Evolutionary conservation across 1,284 basidiomycete species (phyloP).

Genomic region (Boletus semigastroideus): DNA sequence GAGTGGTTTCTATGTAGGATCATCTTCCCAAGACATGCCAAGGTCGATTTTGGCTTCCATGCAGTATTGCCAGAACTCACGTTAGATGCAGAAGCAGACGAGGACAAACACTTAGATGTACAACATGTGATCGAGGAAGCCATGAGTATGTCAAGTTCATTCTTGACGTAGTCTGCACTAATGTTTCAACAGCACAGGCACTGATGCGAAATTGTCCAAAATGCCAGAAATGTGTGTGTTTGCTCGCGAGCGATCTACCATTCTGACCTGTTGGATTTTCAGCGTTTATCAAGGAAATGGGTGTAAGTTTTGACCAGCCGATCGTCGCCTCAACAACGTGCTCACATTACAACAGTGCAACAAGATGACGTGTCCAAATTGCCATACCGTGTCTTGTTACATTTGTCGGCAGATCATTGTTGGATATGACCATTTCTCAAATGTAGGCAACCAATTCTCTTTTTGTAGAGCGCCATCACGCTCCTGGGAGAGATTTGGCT

Average conservation of each 20-base stretch:
- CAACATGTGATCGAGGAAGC: constrained; percentile 84
- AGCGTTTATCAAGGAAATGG: constrained; percentile 77
- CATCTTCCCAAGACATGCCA: constrained; percentile 87
- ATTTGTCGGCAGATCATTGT: constrained; percentile 67
- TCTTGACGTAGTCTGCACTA: neutral
- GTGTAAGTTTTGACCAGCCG: constrained; percentile 46
- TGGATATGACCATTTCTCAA: constrained; percentile 79
- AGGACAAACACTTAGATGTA: constrained; percentile 69
- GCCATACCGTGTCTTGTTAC: constrained; percentile 73
- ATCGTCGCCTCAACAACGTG: neutral
- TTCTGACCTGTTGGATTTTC: constrained; percentile 3
- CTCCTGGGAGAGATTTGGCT: neutral
- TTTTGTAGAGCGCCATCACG: neutral
- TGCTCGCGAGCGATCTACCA: neutral
- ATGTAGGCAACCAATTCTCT: constrained; percentile 37
- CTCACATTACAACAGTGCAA: constrained; percentile 56
- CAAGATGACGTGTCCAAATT: constrained; percentile 76
- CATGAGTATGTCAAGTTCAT: constrained; percentile 61
- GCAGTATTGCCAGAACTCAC: neutral
- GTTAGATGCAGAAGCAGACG: constrained; percentile 55
- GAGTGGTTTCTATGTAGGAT: constrained; percentile 45
- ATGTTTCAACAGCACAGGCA: constrained; percentile 56
- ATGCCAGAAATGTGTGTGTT: constrained; percentile 61
- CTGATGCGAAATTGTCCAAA: constrained; percentile 84
- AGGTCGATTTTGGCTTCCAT: constrained; percentile 41